Evolutionary conservation across 352 stramenopile species (phyloP).

Genomic region (Phytophthora brassicae): DNA sequence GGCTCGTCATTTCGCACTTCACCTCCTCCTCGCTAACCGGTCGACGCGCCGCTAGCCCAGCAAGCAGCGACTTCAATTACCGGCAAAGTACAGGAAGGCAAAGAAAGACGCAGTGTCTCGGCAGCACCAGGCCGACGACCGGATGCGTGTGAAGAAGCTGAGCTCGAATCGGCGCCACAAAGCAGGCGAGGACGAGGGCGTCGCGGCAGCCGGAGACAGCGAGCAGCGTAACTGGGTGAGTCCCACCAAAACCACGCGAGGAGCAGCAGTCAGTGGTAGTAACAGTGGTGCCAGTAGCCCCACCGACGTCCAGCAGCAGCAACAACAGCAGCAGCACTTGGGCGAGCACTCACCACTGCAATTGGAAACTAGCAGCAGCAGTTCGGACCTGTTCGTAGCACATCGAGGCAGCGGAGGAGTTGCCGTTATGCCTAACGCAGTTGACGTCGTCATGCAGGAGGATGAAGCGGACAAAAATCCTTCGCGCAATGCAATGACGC

Average conservation of each 20-base stretch:
- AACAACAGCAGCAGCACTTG: slow-evolving; percentile 15
- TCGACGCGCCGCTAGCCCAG: background rate
- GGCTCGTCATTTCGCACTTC: slow-evolving; percentile 33
- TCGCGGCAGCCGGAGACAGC: slow-evolving; percentile 24
- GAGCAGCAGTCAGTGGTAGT: slow-evolving; percentile 13
- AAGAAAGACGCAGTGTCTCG: background rate
- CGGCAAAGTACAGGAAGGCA: background rate
- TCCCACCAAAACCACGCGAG: slow-evolving; percentile 31
- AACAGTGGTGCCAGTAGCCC: slow-evolving; percentile 46
- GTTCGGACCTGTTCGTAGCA: slow-evolving; percentile 6
- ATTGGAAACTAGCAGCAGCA: slow-evolving; percentile 22
- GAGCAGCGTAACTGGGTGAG: slow-evolving; percentile 46
- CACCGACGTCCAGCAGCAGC: slow-evolving; percentile 41
- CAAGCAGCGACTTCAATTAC: background rate
- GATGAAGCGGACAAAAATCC: slow-evolving; percentile 26
- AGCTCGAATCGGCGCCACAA: slow-evolving; percentile 63
- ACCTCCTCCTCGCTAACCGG: background rate
- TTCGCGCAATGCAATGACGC: slow-evolving; percentile 48
- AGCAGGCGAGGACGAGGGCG: slow-evolving; percentile 61
- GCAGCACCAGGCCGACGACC: slow-evolving; percentile 19
- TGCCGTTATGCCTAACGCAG: slow-evolving; percentile 15
- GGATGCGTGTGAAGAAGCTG: slow-evolving; percentile 82
- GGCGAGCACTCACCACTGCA: slow-evolving; percentile 17
- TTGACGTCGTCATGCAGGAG: slow-evolving; percentile 34
- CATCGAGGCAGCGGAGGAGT: slow-evolving; percentile 4